These are phyloP conservation scores for Tetratostichococcus sp. DNA, from an alignment of 139 green algal species.

Conservation along the genomic window DNA sequence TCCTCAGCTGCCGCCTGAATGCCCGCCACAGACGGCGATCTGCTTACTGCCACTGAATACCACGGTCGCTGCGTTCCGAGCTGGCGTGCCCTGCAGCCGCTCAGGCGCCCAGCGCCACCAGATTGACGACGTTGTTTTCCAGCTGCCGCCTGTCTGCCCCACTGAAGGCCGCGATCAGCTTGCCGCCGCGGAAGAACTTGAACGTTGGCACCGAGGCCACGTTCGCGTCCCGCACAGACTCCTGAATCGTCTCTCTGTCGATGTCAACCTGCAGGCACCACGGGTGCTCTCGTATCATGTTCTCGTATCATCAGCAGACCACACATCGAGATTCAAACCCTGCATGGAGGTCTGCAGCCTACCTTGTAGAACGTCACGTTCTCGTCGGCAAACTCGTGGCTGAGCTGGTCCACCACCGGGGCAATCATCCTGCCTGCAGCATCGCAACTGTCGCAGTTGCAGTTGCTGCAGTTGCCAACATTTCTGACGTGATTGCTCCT, in stretches of 20 bases:
- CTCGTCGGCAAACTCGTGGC: not conserved
- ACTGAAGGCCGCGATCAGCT: slow-evolving; percentile 41
- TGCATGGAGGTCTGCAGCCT: too few species aligned
- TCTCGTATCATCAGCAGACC: too few species aligned
- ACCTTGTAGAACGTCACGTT: not conserved
- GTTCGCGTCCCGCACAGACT: not conserved
- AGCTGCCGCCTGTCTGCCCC: slow-evolving; percentile 32
- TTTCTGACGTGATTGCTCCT: too few species aligned
- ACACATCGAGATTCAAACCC: too few species aligned
- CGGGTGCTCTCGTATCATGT: too few species aligned
- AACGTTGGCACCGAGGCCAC: slow-evolving; percentile 36
- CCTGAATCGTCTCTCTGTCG: not conserved
- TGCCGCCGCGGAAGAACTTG: slow-evolving; percentile 26
- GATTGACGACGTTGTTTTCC: not conserved
- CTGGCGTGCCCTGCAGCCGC: too few species aligned
- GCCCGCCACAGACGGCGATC: too few species aligned
- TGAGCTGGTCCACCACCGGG: not conserved
- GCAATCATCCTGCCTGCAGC: not conserved
- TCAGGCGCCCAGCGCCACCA: not conserved
- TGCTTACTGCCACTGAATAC: too few species aligned
- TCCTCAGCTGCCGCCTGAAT: too few species aligned
- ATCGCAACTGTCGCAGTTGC: too few species aligned
- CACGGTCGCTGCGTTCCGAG: too few species aligned
- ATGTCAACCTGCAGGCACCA: not conserved
- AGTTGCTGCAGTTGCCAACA: too few species aligned